These are phyloP conservation scores for Colletotrichum scovillei DNA, from an alignment of 2,329 filamentous ascomycete species.

Conservation along the genomic window DNA sequence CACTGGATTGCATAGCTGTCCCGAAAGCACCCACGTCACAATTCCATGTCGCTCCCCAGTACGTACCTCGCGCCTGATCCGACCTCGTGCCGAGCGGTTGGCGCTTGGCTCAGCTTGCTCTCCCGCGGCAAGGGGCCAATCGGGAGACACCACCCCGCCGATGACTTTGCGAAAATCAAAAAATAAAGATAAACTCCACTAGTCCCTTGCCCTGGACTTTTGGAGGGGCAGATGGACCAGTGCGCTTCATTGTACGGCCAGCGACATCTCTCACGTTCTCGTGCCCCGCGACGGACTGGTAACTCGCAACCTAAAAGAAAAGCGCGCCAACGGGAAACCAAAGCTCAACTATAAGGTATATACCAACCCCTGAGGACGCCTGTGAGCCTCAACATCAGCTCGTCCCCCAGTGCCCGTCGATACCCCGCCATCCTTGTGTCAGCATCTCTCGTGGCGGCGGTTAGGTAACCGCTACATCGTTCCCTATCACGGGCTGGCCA, in stretches of 20 bases:
- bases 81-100: conserved; percentile 17
- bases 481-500: conserved; percentile 18
- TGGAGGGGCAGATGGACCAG: conserved; percentile 27
- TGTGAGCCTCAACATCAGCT: background rate
- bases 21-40: conserved; percentile 34
- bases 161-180: background rate
- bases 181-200: conserved; percentile 26
- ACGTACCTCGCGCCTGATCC: conserved; percentile 5
- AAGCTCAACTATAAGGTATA: background rate
- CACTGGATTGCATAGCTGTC: conserved; percentile 30
- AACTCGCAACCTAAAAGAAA: background rate
- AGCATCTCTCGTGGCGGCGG: background rate
- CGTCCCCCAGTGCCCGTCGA: background rate
- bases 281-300: conserved; percentile 26
- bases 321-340: background rate
- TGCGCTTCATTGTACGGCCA: conserved; percentile 12
- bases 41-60: background rate
- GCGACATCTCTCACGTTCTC: conserved; percentile 3
- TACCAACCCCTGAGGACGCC: background rate
- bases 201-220: conserved; percentile 27
- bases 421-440: conserved; percentile 1
- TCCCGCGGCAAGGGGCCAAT: conserved; percentile 13
- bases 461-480: conserved; percentile 21
- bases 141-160: background rate
- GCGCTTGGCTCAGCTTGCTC: background rate